Evolutionary conservation across 2,329 filamentous ascomycete species (phyloP), one percentile per base, ranked within the genome.

Genomic region (Colletotrichum shisoi): DNA sequence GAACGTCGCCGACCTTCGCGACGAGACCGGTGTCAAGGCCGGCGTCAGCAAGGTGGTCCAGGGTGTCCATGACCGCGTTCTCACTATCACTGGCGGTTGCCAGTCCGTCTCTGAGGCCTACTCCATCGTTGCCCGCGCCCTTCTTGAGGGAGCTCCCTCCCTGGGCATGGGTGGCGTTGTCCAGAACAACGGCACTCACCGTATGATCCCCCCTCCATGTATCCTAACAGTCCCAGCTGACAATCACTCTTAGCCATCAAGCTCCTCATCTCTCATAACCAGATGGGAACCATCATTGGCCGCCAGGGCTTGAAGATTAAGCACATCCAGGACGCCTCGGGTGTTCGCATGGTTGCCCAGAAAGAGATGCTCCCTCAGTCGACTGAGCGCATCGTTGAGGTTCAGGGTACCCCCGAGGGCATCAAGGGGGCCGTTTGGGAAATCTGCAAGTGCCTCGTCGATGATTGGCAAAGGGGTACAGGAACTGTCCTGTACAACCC

Each of bases 331-430:
- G 95, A 99, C 78, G 90, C 89, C 37, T 98, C 95, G 5, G 94
- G 94, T 71, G 95, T 98, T 67, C 94, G 95, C 76, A 99, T 99
- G 95, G 94, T 99, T 56, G 95, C 95, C 46, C 95, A 99, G 80
- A 99, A 99, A 82, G 95, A 99, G 76, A 99, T 99, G 95, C 89
- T 99, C 8, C 95, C 95, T 42, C 95, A 99, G 79, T 99, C 95
- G 6, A 99, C 95, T 40, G 95, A 99, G 83, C 91, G 95, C 71
- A 94, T 99, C 73, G 95, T 99, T 71, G 95, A 99, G 78, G 91
- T 99, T 52, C 94, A 97, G 78, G 95, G 95, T 73, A 94, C 91
- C 19, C 94, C 95, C 17, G 93, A 96, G 62, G 94, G 94, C 68
- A 96, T 99, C 74, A 93, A 97, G 81, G 93, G 94, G 77, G 94